Base-by-base conservation (phyloP, 202 grass and related monocot genomes). In the Hordeum pubiflorum region DNA sequence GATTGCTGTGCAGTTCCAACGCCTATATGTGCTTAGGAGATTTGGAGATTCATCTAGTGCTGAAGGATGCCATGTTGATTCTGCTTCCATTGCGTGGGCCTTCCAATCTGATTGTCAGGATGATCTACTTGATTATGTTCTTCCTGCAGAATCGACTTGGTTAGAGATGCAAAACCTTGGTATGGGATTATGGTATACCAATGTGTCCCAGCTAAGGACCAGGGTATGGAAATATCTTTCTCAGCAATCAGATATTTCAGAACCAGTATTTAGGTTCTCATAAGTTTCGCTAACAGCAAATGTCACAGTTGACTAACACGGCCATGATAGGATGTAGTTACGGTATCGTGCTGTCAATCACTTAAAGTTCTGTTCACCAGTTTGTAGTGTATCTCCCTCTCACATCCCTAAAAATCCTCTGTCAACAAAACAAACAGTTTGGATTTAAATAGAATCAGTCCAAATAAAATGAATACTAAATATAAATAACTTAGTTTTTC, bases 81-180 rank as follows among this genome's bases (percentile, higher is more conserved):
- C 92, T 66, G 58, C 83, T 84, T 91, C 89, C 48, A 84, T 94
- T 79, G 89, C 90, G 43, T 94, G 94, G 94, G 94, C 94, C 29
- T 84, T 92, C 81, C 94, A 94, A 79, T 94, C 94, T 89, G 90
- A 92, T 72, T 97, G 94, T 81, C 92, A 97, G 82, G 92, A 94
- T 79, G 94, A 97, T 92, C 90, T 97, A 44, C 94, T 97, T 79
- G 94, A 86, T 87, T 92, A 86, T 72, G 72, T 94, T 82, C 88
- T 97, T 83, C 82, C 94, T 70, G 58, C 82, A 56, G 94, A 97
- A 29, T 85, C 88, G 62, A 92, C 86, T 69, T 97, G 94, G 94
- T 60, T 46, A 74, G 90, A 92, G 69, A 97, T 97, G 94, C 86
- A 58, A 87, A 92, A 82, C 74, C 85, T 97, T 70, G 94, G 92